Evolutionary conservation across 148 eudicot genomes (phyloP).

Genomic region (Spergularia marina): DNA sequence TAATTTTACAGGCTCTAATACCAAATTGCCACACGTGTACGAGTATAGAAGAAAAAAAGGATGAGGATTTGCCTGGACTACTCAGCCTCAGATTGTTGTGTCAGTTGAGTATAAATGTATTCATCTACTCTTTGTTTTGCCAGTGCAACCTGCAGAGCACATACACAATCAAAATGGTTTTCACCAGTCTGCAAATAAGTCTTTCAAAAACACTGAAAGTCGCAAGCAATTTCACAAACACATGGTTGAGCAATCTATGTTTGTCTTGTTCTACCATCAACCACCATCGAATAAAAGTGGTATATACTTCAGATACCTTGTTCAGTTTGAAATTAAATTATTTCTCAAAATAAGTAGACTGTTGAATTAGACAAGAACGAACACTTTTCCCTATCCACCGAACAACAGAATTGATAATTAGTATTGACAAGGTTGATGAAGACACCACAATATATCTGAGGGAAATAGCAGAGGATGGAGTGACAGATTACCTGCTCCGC

Average conservation of each 20-base stretch:
- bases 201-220: background rate
- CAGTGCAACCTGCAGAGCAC: slow-evolving; percentile 60
- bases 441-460: background rate
- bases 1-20: background rate
- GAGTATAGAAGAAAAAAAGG: slow-evolving; percentile 7
- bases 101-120: slow-evolving; percentile 74
- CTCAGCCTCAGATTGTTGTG: slow-evolving; percentile 47
- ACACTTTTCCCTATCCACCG: background rate
- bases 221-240: background rate
- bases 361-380: background rate
- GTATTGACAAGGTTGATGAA: background rate
- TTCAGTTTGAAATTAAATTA: background rate
- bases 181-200: background rate
- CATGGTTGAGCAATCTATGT: background rate
- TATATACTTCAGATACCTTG: background rate
- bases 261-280: background rate
- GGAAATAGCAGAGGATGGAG: background rate
- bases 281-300: background rate
- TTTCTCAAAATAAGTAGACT: background rate
- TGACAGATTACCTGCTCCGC: slow-evolving; percentile 58
- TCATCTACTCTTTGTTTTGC: slow-evolving; percentile 93
- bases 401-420: background rate
- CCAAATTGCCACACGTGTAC: background rate
- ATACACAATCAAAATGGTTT: background rate
- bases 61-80: slow-evolving; percentile 35